Conservation (phyloP, 2,329 filamentous ascomycete species). For the Trichoderma arundinaceum region DNA sequence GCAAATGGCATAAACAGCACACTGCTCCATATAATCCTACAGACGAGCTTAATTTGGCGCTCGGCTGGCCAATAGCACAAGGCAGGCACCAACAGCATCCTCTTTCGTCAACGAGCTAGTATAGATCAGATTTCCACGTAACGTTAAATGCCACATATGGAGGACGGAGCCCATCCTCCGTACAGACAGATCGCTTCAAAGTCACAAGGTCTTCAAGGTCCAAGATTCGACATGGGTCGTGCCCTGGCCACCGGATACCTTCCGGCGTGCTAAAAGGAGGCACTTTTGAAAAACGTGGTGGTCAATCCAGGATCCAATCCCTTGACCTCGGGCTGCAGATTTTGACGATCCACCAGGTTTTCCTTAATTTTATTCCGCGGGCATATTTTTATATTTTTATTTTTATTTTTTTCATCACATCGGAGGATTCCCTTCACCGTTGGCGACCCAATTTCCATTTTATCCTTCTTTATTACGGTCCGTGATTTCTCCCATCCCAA, state of each 20-base stretch:
- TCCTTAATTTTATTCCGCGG: slow-evolving; percentile 29
- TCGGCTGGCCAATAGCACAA: neutral
- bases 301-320: slow-evolving; percentile 9
- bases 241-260: slow-evolving; percentile 24
- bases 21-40: neutral
- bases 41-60: neutral
- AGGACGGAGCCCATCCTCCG: slow-evolving; percentile 16
- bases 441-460: neutral
- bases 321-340: slow-evolving; percentile 14
- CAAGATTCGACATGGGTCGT: slow-evolving; percentile 6
- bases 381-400: slow-evolving; percentile 4
- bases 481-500: too few species aligned
- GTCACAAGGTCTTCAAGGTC: slow-evolving; percentile 24
- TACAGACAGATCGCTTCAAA: slow-evolving; percentile 20
- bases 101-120: slow-evolving; percentile 7
- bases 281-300: slow-evolving; percentile 30
- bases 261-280: slow-evolving; percentile 29
- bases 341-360: slow-evolving; percentile 24
- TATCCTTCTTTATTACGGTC: neutral
- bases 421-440: neutral
- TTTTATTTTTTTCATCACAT: neutral
- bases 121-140: slow-evolving; percentile 14
- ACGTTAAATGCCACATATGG: slow-evolving; percentile 25
- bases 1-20: slow-evolving; percentile 1
- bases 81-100: slow-evolving; percentile 4